Base-by-base conservation (phyloP, 73 alveolate species). In the Tetrahymena thermophila region DNA sequence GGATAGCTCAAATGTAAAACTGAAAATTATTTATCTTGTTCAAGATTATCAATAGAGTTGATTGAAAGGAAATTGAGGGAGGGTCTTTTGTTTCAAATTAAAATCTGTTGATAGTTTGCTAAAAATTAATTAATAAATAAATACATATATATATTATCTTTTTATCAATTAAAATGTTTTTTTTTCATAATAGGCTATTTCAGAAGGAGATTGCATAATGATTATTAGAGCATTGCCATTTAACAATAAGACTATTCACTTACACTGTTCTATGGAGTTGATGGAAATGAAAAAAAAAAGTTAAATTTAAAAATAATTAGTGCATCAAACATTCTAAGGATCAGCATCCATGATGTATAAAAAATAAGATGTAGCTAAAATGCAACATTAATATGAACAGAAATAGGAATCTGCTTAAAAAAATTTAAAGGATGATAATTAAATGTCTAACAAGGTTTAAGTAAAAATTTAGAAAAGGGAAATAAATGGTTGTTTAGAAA, bases 401-500 rank as follows among this genome's bases (percentile, higher is more conserved):
- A 6, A 42, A 42, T 6, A 56, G 25, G 25, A 56, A 56, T 71
- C 89, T 23, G 31, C 15, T n/a, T 34, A 71, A 8, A 28, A 21
- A 23, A 56, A 56, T 6, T 23, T 10, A 16, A 21, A 71, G 4
- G 35, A 3, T 0, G 37, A 71, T 28, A 71, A n/a, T 3, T 2
- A 71, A 21, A 23, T 28, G 21, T 14, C 37, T 4, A 28, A 25
- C 4, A 28, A 28, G n/a, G 9, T 28, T 25, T 71, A n/a, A 10
- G 89, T 85, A 5, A 94, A 95, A 56, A 95, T 95, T 0, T 35
- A 85, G 10, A 95, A 95, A 40, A 85, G 97, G 34, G 97, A 95
- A 95, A 93, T 95, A 15, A 95, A 95, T 95, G 97, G 95, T 35
- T 57, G 95, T 8, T 37, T 95, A 15, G 97, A 95, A 28, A 93